A percentile compares a stretch with the other conserved stretches of the same genome.
Conservation (phyloP, 23 red algal species). For the Agarophyton chilense region DNA sequence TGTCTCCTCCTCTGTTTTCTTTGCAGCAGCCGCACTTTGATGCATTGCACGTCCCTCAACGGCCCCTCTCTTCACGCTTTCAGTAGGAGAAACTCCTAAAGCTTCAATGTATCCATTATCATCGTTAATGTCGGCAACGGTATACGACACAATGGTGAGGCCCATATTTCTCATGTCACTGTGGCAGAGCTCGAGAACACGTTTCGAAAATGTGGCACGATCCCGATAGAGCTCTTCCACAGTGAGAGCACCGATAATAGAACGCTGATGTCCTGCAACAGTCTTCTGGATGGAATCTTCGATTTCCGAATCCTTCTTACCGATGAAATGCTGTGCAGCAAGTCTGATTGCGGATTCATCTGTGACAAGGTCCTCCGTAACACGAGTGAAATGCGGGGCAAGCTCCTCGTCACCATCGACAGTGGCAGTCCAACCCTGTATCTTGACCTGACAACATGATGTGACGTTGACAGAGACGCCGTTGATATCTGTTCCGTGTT, state of each 20-base stretch:
- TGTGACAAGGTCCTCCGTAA: conserved; percentile 26
- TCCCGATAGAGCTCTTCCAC: conserved; percentile 74
- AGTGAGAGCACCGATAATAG: conserved; percentile 71
- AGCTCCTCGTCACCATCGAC: background rate
- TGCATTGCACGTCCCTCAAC: conserved; percentile 55
- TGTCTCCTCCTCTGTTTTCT: conserved; percentile 8
- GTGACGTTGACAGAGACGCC: conserved; percentile 68
- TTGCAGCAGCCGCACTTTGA: conserved; percentile 13
- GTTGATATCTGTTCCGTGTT: conserved; percentile 60
- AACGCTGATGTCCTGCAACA: conserved; percentile 69
- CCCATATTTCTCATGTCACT: conserved; percentile 83
- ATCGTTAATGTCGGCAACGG: conserved; percentile 63
- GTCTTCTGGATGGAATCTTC: conserved; percentile 65
- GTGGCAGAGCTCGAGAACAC: conserved; percentile 37
- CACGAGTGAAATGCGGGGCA: background rate
- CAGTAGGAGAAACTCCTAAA: conserved; percentile 68
- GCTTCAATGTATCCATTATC: conserved; percentile 58
- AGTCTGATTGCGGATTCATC: conserved; percentile 68
- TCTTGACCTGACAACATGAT: conserved; percentile 73
- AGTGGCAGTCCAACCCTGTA: conserved; percentile 52
- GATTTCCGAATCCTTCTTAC: conserved; percentile 68
- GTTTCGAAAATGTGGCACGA: conserved; percentile 58
- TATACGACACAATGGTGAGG: conserved; percentile 72
- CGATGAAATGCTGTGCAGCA: conserved; percentile 82
- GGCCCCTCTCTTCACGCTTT: conserved; percentile 65